A percentile compares a stretch with the other conserved stretches of the same genome.
phyloP scores from a whole-genome alignment of 345 rosid species.

The Salix caprea region DNA sequence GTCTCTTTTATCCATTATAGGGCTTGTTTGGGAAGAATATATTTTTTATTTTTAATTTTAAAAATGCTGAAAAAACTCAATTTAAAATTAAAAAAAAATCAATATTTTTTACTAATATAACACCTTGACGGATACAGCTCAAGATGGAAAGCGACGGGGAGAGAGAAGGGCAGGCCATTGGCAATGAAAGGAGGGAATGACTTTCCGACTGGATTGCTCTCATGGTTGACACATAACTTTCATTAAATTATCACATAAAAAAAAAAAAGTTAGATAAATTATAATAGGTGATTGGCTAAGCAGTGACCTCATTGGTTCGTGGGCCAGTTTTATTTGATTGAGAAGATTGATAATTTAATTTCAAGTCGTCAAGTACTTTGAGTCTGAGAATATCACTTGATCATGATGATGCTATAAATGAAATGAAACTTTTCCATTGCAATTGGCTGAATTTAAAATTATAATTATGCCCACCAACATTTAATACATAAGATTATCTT shows the following conservation, averaged over 20 bases:
- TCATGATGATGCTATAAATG: too few relatives aligned
- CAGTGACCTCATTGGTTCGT: slow-evolving; percentile 17
- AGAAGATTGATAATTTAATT: too few relatives aligned
- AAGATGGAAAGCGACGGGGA: slow-evolving; percentile 1
- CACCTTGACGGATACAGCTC: slow-evolving; percentile 17
- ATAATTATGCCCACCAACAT: background rate
- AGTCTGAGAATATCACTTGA: too few relatives aligned
- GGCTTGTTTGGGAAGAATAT: too few relatives aligned
- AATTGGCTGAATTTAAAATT: too few relatives aligned
- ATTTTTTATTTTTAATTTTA: too few relatives aligned
- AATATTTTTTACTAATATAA: background rate
- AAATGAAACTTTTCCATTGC: too few relatives aligned
- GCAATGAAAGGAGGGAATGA: background rate
- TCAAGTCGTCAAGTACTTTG: too few relatives aligned
- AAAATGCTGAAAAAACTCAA: too few relatives aligned
- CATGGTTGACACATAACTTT: background rate
- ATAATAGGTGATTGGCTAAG: slow-evolving; percentile 10
- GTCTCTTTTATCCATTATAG: too few relatives aligned
- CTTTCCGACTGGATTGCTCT: background rate
- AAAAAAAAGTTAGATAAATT: background rate
- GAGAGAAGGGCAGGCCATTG: slow-evolving; percentile 1
- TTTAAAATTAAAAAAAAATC: too few relatives aligned
- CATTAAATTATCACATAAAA: background rate
- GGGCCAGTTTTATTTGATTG: background rate
- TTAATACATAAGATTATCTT: background rate